phyloP scores from a whole-genome alignment of 768 basidiomycete species.

The Lactifluus pinguis region DNA sequence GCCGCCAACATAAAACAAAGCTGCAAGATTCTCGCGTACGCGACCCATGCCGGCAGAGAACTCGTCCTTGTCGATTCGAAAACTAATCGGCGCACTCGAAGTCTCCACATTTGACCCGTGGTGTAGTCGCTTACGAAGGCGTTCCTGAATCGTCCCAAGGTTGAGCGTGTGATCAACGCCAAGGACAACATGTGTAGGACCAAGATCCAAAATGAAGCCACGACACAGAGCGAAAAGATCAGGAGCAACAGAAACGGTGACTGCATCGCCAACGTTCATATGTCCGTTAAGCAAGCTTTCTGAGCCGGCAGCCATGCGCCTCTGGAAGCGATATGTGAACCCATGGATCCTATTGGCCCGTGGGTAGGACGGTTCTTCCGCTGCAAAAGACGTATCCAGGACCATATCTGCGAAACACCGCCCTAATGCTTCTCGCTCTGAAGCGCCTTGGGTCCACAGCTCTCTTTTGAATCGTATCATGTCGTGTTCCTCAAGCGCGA shows the following conservation, averaged over 20 bases:
- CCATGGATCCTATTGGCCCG: slow-evolving; percentile 57
- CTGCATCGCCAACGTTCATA: slow-evolving; percentile 69
- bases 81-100: slow-evolving; percentile 33
- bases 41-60: slow-evolving; percentile 77
- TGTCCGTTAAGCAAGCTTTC: slow-evolving; percentile 62
- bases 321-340: slow-evolving; percentile 66
- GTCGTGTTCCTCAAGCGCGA: slow-evolving; percentile 84
- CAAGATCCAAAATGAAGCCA: slow-evolving; percentile 74
- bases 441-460: slow-evolving; percentile 84
- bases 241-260: slow-evolving; percentile 84
- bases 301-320: slow-evolving; percentile 8
- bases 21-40: slow-evolving; percentile 84
- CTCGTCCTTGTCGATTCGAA: slow-evolving; percentile 93
- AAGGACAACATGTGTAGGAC: slow-evolving; percentile 52
- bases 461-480: slow-evolving; percentile 78
- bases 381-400: slow-evolving; percentile 38
- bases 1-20: slow-evolving; percentile 74
- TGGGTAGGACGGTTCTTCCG: slow-evolving; percentile 14
- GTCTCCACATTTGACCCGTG: slow-evolving; percentile 17
- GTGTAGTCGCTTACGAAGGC: slow-evolving; percentile 25
- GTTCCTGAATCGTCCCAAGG: slow-evolving; percentile 37
- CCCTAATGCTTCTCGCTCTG: slow-evolving; percentile 70
- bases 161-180: slow-evolving; percentile 80
- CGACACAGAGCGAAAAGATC: slow-evolving; percentile 74
- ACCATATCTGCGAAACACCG: slow-evolving; percentile 81